Evolutionary conservation across 208 protist genomes (phyloP).

Genomic region (Leishmania aethiopica): DNA sequence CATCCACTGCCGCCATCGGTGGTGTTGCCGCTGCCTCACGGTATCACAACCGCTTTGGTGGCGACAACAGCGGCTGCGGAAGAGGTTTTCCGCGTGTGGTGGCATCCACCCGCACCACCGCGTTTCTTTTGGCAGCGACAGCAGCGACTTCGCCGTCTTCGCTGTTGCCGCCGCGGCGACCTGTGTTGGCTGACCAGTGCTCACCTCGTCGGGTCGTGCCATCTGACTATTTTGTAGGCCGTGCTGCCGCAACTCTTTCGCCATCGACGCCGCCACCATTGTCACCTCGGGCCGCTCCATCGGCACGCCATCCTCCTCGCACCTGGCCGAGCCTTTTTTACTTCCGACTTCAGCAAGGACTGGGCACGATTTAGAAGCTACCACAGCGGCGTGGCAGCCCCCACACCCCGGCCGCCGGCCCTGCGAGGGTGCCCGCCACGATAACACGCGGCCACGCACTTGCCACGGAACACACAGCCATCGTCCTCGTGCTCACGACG

Average conservation of each 20-base stretch:
- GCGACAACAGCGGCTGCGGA: background rate
- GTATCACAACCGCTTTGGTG: background rate
- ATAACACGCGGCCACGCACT: background rate
- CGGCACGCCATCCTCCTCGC: background rate
- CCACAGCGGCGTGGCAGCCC: background rate
- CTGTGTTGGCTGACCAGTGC: background rate
- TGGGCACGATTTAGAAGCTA: background rate
- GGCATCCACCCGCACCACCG: conserved; percentile 25
- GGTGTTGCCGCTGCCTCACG: background rate
- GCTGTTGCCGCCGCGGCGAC: background rate
- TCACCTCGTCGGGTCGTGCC: background rate
- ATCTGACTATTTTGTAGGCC: background rate
- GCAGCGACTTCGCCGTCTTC: background rate
- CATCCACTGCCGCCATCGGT: background rate
- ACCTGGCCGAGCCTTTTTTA: conserved; percentile 1
- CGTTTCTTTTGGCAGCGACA: conserved; percentile 16
- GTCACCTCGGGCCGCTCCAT: background rate
- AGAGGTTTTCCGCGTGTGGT: conserved; percentile 2
- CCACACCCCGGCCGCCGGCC: background rate
- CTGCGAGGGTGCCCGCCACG: background rate
- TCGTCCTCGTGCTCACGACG: background rate
- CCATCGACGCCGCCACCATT: background rate
- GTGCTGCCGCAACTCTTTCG: background rate
- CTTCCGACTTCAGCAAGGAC: background rate
- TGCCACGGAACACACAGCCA: background rate